phyloP scores from a whole-genome alignment of 73 alveolate species.

The Stentor coeruleus region DNA sequence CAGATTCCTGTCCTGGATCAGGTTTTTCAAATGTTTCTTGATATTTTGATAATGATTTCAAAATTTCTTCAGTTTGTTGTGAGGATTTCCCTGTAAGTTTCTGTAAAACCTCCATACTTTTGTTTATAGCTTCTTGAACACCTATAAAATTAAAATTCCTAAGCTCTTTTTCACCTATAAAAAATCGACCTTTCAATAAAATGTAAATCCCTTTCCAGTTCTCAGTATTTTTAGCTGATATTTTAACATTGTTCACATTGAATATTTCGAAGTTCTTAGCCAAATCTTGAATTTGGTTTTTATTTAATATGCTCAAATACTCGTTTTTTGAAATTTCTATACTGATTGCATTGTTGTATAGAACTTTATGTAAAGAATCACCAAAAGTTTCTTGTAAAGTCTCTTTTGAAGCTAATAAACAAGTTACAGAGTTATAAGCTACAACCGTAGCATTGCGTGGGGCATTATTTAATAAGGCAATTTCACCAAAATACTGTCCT shows the following conservation, averaged over 20 bases:
- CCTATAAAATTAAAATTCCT: neutral
- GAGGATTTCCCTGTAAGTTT: no score
- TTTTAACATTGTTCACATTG: neutral
- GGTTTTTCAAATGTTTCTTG: no score
- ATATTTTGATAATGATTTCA: no score
- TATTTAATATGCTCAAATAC: neutral
- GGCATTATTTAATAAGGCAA: constrained; percentile 41
- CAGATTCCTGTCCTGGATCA: no score
- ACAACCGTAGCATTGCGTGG: constrained; percentile 55
- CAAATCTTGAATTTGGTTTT: neutral
- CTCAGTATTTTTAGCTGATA: neutral
- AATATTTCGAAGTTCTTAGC: neutral
- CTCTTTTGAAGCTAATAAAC: neutral
- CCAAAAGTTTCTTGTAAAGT: neutral
- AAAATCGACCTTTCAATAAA: neutral
- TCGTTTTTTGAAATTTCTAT: no score
- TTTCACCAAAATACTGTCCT: constrained; percentile 61
- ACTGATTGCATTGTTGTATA: neutral
- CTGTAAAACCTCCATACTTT: no score
- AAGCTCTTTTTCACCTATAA: neutral
- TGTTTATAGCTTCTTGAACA: neutral
- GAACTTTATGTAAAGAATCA: neutral
- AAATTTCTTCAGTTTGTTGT: no score
- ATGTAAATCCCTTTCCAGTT: no score
- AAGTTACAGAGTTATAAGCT: constrained; percentile 42